Conservation (phyloP, 1,284 basidiomycete species). For the Vanrija sp. region DNA sequence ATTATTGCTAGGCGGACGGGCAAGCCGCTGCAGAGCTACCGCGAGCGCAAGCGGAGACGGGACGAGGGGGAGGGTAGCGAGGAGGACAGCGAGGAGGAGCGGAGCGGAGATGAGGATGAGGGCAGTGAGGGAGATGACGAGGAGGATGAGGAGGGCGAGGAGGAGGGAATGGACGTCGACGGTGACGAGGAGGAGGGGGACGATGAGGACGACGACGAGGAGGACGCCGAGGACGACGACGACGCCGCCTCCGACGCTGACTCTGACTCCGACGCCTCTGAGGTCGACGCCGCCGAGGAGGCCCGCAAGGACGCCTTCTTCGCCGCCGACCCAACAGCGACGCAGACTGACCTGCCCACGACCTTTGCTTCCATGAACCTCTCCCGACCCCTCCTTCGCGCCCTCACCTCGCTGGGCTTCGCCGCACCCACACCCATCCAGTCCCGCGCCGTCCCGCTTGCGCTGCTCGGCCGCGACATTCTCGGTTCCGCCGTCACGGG, state of each 20-base stretch:
- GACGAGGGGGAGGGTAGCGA: slow-evolving; percentile 26
- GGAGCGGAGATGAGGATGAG: slow-evolving; percentile 22
- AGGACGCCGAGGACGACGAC: slow-evolving; percentile 26
- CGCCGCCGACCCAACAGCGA: slow-evolving; percentile 53
- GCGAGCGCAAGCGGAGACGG: slow-evolving; percentile 60
- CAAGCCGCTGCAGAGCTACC: slow-evolving; percentile 41
- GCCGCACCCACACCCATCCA: slow-evolving; percentile 91
- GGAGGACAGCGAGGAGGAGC: slow-evolving; percentile 25
- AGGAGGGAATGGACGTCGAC: slow-evolving; percentile 36
- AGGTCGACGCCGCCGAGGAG: slow-evolving; percentile 66
- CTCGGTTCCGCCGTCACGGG: slow-evolving; percentile 94
- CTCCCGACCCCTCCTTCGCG: slow-evolving; percentile 82
- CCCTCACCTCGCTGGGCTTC: slow-evolving; percentile 76
- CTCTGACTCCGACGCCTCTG: slow-evolving; percentile 54
- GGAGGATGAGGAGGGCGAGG: slow-evolving; percentile 42
- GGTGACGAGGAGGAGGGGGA: slow-evolving; percentile 41
- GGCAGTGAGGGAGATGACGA: slow-evolving; percentile 38
- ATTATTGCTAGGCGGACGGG: slow-evolving; percentile 70
- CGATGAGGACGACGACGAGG: slow-evolving; percentile 52
- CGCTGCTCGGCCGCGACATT: slow-evolving; percentile 88
- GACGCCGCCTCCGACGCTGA: slow-evolving; percentile 27
- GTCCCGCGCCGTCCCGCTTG: slow-evolving; percentile 84
- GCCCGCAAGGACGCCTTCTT: slow-evolving; percentile 84
- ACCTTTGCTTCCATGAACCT: slow-evolving; percentile 84
- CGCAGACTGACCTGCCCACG: slow-evolving; percentile 47